Conservation (phyloP, 306 rosid genomes). For the Trifolium dubium region DNA sequence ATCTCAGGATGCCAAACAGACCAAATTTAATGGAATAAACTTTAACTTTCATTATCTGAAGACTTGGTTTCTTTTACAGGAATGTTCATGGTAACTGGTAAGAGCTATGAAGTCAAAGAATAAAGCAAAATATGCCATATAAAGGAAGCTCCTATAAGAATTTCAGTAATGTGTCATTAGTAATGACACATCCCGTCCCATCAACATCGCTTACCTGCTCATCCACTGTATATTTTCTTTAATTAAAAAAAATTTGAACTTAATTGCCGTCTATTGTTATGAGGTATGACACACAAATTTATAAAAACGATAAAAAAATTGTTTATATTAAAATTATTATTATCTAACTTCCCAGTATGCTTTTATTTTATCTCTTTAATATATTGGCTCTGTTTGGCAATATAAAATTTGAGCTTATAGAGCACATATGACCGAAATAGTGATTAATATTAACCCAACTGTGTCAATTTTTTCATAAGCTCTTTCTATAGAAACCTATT, state of each 20-base stretch:
- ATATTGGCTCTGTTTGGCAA: not conserved
- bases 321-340: not conserved
- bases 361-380: not conserved
- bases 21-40: constrained; percentile 25
- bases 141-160: not conserved
- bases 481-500: not conserved
- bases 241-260: too few relatives aligned
- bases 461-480: not conserved
- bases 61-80: constrained; percentile 24
- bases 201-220: not conserved
- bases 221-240: too few relatives aligned
- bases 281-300: not conserved
- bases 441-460: not conserved
- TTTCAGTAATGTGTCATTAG: not conserved
- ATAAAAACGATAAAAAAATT: not conserved
- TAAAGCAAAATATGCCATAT: constrained; percentile 7
- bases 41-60: constrained; percentile 14
- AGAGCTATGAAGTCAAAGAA: constrained; percentile 21
- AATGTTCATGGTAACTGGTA: not conserved
- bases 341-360: not conserved
- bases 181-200: constrained; percentile 5
- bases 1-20: constrained; percentile 24
- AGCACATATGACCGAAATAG: not conserved
- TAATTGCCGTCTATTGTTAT: not conserved
- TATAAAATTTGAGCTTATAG: not conserved